Percentiles rank a stretch among this genome's conserved stretches.
Evolutionary conservation across 768 basidiomycete genomes (phyloP).

Genomic region (Rickenella mellea): DNA sequence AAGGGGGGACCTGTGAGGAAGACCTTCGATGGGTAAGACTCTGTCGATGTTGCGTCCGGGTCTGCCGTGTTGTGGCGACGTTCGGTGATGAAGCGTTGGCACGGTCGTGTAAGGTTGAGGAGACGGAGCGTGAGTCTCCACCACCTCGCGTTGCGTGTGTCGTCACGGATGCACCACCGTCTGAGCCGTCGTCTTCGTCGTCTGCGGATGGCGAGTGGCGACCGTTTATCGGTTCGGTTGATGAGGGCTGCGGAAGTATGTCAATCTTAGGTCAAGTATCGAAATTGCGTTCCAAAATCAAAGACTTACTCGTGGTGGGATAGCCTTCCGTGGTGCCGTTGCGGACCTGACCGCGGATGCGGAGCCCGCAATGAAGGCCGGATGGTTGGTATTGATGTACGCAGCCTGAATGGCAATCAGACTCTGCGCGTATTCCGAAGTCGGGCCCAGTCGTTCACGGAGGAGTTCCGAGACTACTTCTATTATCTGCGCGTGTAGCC

Average conservation of each 20-base stretch:
- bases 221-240: constrained; percentile 56
- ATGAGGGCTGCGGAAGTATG: constrained; percentile 40
- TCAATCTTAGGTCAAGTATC: constrained; percentile 9
- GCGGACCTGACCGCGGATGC: too few species aligned
- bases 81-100: too few species aligned
- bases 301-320: constrained; percentile 44
- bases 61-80: constrained; percentile 11
- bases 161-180: constrained; percentile 39
- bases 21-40: constrained; percentile 19
- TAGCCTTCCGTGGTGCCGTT: constrained; percentile 31
- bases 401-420: constrained; percentile 96
- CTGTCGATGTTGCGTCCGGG: constrained; percentile 19
- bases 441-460: constrained; percentile 90
- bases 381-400: constrained; percentile 99
- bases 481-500: constrained; percentile 84
- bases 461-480: constrained; percentile 96
- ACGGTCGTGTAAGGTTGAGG: constrained; percentile 71
- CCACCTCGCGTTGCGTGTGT: constrained; percentile 45
- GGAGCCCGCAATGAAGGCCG: constrained; percentile 83
- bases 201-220: constrained; percentile 27
- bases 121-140: constrained; percentile 82
- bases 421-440: constrained; percentile 92
- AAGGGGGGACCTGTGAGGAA: constrained; percentile 26
- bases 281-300: background rate
- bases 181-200: constrained; percentile 59